Conservation (phyloP, 23 red algal genomes). For the Agarophyton chilense region DNA sequence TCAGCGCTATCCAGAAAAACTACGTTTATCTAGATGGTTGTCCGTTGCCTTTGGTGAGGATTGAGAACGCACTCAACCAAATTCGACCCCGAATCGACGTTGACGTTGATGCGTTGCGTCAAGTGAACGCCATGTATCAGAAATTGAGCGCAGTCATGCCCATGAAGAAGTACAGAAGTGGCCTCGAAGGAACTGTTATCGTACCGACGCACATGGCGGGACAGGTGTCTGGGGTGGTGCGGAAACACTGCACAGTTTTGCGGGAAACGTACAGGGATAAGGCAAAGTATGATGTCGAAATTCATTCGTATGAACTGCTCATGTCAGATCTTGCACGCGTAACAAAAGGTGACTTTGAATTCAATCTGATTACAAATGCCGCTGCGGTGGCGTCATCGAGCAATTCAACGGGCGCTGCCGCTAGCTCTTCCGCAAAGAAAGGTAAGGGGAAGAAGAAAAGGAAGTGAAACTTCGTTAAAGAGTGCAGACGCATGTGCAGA, state of each 20-base stretch:
- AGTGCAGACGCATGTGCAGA: background rate
- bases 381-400: background rate
- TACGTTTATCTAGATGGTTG: slow-evolving; percentile 68
- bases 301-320: slow-evolving; percentile 82
- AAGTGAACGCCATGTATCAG: slow-evolving; percentile 57
- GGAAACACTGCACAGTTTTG: slow-evolving; percentile 51
- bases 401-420: background rate
- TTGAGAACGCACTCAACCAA: slow-evolving; percentile 83
- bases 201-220: slow-evolving; percentile 59
- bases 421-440: background rate
- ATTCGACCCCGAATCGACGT: slow-evolving; percentile 67
- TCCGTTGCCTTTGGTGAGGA: slow-evolving; percentile 56
- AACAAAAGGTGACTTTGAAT: slow-evolving; percentile 87
- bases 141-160: slow-evolving; percentile 70
- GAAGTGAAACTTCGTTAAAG: background rate
- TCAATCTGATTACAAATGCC: slow-evolving; percentile 32
- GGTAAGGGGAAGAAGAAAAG: slow-evolving; percentile 50
- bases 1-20: slow-evolving; percentile 71
- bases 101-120: slow-evolving; percentile 62
- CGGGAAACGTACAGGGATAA: slow-evolving; percentile 73
- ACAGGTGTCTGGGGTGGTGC: slow-evolving; percentile 44
- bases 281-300: slow-evolving; percentile 73
- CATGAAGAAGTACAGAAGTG: slow-evolving; percentile 64
- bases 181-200: slow-evolving; percentile 65
- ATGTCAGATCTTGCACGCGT: slow-evolving; percentile 72